Evolutionary conservation across 495 filamentous ascomycete genomes (phyloP).

Genomic region (Penicillium ochrochloron): DNA sequence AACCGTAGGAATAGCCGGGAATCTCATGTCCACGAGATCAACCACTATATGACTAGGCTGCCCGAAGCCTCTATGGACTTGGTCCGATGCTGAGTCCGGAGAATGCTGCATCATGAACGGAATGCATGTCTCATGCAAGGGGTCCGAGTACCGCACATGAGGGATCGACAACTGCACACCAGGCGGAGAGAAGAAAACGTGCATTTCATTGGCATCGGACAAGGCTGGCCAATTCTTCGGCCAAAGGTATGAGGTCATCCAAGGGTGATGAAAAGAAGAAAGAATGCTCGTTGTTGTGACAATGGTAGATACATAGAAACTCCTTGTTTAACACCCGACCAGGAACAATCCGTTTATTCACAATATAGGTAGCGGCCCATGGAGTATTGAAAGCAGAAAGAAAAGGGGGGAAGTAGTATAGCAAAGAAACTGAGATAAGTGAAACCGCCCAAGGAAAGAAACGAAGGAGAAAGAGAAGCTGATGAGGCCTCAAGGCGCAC

Average conservation of each 20-base stretch:
- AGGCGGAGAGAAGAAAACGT: slow-evolving; percentile 3
- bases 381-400: slow-evolving; percentile 19
- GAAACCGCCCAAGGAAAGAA: slow-evolving; percentile 14
- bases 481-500: slow-evolving; percentile 21
- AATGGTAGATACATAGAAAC: slow-evolving; percentile 33
- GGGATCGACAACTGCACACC: slow-evolving; percentile 11
- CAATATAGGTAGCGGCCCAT: slow-evolving; percentile 13
- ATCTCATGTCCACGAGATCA: not conserved
- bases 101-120: slow-evolving; percentile 36
- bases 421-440: not conserved
- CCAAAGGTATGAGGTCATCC: slow-evolving; percentile 26
- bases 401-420: slow-evolving; percentile 14
- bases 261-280: slow-evolving; percentile 16
- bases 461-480: not conserved
- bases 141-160: not conserved
- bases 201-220: slow-evolving; percentile 22
- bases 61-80: slow-evolving; percentile 7
- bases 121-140: slow-evolving; percentile 33
- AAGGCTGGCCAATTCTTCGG: slow-evolving; percentile 13
- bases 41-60: slow-evolving; percentile 18
- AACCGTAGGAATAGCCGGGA: not conserved
- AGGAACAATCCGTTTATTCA: slow-evolving; percentile 32
- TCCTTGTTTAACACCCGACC: slow-evolving; percentile 32
- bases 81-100: slow-evolving; percentile 18
- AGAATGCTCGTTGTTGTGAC: slow-evolving; percentile 33